Percentiles rank a stretch among this genome's conserved stretches.
These are phyloP conservation scores for Xylaria sp. DNA, from an alignment of 2,329 filamentous ascomycete species.

Conservation along the genomic window DNA sequence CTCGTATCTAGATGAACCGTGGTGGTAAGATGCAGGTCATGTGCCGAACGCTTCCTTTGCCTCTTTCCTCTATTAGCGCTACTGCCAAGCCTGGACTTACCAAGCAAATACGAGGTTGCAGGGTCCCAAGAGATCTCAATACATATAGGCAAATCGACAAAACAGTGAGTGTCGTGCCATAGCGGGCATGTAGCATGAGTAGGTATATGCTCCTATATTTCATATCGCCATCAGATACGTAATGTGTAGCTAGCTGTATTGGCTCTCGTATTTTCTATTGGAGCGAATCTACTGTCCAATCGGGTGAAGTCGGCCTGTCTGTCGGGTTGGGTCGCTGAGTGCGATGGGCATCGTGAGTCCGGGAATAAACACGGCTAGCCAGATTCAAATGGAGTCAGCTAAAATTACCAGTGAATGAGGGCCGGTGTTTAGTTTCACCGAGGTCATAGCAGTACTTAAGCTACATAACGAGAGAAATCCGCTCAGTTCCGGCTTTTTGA, in stretches of 20 bases:
- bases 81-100: slow-evolving; percentile 15
- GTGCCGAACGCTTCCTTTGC: slow-evolving; percentile 5
- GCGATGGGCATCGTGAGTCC: slow-evolving; percentile 11
- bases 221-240: background rate
- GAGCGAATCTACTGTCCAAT: background rate
- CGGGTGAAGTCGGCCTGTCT: background rate
- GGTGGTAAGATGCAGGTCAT: slow-evolving; percentile 24
- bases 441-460: slow-evolving; percentile 7
- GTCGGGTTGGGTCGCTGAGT: background rate
- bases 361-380: slow-evolving; percentile 8
- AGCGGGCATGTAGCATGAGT: background rate
- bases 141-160: background rate
- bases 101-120: slow-evolving; percentile 27
- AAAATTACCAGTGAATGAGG: background rate
- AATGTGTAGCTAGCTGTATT: background rate
- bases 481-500: background rate
- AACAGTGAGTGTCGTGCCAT: slow-evolving; percentile 2
- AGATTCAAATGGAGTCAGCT: background rate
- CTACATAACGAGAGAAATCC: background rate
- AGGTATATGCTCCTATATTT: background rate
- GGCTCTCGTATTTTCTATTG: background rate
- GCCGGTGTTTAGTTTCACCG: slow-evolving; percentile 5
- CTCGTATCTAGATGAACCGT: slow-evolving; percentile 26
- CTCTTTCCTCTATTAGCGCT: slow-evolving; percentile 8
- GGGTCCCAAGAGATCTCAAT: background rate